Evolutionary conservation across 2,329 filamentous ascomycete species (phyloP).

Genomic region (Claviceps arundinis): DNA sequence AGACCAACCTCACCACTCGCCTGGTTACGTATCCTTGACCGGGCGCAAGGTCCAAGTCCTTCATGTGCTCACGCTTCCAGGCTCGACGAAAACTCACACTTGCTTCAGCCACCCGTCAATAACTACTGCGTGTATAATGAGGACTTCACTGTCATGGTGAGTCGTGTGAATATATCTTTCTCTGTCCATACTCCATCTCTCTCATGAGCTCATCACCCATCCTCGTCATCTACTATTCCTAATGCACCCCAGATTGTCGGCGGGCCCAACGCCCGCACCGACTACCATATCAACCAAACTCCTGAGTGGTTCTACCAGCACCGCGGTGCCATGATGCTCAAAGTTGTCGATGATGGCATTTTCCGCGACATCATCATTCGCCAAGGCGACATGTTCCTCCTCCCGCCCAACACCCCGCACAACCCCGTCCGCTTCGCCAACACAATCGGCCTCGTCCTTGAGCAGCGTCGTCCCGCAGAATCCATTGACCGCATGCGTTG

Average conservation of each 20-base stretch:
- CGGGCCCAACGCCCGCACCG: constrained; percentile 87
- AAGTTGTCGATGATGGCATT: constrained; percentile 58
- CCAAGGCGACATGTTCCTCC: constrained; percentile 86
- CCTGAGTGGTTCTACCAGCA: constrained; percentile 98
- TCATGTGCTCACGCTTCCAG: constrained; percentile 30
- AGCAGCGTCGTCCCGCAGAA: constrained; percentile 61
- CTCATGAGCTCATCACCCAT: not conserved
- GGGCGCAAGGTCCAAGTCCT: not conserved
- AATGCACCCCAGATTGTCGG: constrained; percentile 59
- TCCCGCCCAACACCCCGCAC: constrained; percentile 90
- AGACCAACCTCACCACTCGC: not conserved
- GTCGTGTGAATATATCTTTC: not conserved
- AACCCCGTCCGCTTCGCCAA: constrained; percentile 88
- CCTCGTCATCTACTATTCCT: not conserved
- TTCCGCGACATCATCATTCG: constrained; percentile 82
- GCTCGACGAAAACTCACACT: constrained; percentile 83
- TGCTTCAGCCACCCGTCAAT: constrained; percentile 87
- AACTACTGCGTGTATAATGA: constrained; percentile 95
- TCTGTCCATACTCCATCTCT: not conserved
- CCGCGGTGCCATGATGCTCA: constrained; percentile 84
- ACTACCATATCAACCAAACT: constrained; percentile 96
- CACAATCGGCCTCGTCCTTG: constrained; percentile 87
- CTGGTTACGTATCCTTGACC: not conserved
- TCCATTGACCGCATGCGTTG: constrained; percentile 72
- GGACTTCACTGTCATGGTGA: constrained; percentile 67